A percentile compares a stretch with the other conserved stretches of the same genome.
Evolutionary conservation across 495 filamentous ascomycete species (phyloP).

Genomic region (Neurospora tetraspora): DNA sequence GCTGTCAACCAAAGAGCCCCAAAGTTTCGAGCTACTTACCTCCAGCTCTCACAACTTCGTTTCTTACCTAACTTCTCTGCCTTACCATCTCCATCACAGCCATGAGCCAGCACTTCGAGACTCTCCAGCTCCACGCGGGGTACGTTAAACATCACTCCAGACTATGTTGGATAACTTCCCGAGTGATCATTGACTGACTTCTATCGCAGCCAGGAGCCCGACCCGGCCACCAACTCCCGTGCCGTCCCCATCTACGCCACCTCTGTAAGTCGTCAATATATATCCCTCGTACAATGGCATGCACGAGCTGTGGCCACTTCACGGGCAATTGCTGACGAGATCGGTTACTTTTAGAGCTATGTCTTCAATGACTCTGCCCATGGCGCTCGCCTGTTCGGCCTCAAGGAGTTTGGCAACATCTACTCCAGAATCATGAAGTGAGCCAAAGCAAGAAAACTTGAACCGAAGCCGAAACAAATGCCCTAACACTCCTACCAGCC

Average conservation of each 20-base stretch:
- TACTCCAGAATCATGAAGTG: constrained; percentile 96
- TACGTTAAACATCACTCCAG: constrained; percentile 28
- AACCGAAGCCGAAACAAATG: background rate
- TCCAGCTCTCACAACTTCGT: constrained; percentile 1
- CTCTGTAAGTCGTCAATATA: constrained; percentile 46
- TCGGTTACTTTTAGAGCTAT: constrained; percentile 51
- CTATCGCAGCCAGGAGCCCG: constrained; percentile 60
- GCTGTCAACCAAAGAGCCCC: background rate
- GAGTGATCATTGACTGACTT: background rate
- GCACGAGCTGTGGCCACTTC: background rate
- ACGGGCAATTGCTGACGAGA: background rate
- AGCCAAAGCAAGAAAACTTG: constrained; percentile 8
- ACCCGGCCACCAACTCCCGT: constrained; percentile 77
- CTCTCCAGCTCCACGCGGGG: constrained; percentile 95
- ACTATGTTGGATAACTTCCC: background rate
- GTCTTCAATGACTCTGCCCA: constrained; percentile 96
- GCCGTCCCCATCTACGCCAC: constrained; percentile 96
- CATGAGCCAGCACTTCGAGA: constrained; percentile 65
- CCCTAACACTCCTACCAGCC: constrained; percentile 36
- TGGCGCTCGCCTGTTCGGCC: constrained; percentile 89
- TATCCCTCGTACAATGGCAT: background rate
- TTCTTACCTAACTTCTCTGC: constrained; percentile 1
- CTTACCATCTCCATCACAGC: background rate
- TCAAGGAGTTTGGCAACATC: constrained; percentile 98
- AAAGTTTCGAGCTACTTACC: background rate